These are phyloP conservation scores for Radiomyces spectabilis DNA, from an alignment of 192 early-diverging fungal species.

Conservation along the genomic window DNA sequence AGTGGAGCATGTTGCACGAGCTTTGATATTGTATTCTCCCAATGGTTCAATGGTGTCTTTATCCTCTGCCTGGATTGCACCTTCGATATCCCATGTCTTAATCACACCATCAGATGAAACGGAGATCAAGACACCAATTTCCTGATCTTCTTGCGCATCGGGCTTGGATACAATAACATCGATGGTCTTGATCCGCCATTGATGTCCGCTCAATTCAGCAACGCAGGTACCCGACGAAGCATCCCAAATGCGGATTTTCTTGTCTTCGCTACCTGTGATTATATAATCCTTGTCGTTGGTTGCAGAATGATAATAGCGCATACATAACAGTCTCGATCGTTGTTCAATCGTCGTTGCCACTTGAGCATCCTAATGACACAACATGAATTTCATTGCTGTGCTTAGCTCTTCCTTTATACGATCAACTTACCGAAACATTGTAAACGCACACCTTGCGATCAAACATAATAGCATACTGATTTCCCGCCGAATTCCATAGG, in stretches of 20 bases:
- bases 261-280: constrained; percentile 54
- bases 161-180: constrained; percentile 19
- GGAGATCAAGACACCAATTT: constrained; percentile 35
- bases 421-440: constrained; percentile 45
- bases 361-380: constrained; percentile 27
- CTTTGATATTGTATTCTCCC: constrained; percentile 50
- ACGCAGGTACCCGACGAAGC: constrained; percentile 34
- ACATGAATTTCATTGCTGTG: background rate
- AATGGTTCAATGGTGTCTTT: constrained; percentile 19
- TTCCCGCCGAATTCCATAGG: constrained; percentile 45
- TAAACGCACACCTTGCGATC: constrained; percentile 47
- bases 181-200: constrained; percentile 38
- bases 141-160: background rate
- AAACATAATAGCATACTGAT: constrained; percentile 52
- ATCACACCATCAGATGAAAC: constrained; percentile 70
- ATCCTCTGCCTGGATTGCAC: constrained; percentile 12
- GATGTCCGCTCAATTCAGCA: constrained; percentile 32
- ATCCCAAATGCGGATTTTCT: constrained; percentile 46
- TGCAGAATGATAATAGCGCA: constrained; percentile 28
- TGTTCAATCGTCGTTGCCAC: constrained; percentile 15
- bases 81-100: constrained; percentile 60
- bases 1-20: constrained; percentile 45
- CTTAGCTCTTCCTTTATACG: background rate
- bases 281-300: constrained; percentile 39
- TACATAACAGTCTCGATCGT: constrained; percentile 25